phyloP scores from a whole-genome alignment of 192 early-diverging fungal species.

The Backusella morwellensis region DNA sequence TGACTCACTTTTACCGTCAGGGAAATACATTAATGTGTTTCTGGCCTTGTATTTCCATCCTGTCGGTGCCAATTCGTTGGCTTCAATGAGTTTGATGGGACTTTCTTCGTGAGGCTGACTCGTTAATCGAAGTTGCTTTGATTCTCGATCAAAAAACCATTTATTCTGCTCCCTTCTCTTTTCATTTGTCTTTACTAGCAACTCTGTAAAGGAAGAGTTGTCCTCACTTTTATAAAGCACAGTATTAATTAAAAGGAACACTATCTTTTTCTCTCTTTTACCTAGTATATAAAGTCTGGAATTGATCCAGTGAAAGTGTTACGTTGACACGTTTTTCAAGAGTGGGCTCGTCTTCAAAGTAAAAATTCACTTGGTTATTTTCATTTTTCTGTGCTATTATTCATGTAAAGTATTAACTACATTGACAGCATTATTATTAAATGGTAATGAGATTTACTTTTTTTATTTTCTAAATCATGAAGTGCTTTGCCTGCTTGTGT shows the following conservation, averaged over 20 bases:
- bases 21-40: constrained; percentile 75
- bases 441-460: neutral
- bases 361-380: constrained; percentile 12
- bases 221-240: constrained; percentile 53
- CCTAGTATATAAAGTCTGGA: constrained; percentile 68
- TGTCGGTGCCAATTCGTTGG: constrained; percentile 1
- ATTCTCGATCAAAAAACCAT: constrained; percentile 69
- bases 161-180: constrained; percentile 55
- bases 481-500: constrained; percentile 25
- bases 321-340: constrained; percentile 39
- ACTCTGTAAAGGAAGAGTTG: constrained; percentile 71
- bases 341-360: constrained; percentile 11
- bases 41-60: constrained; percentile 68
- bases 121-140: constrained; percentile 35
- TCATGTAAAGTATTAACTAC: neutral
- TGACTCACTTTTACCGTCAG: constrained; percentile 45
- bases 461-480: constrained; percentile 15
- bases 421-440: neutral
- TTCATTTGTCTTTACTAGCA: constrained; percentile 61
- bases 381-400: neutral
- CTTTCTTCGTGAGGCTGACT: constrained; percentile 21
- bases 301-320: constrained; percentile 63
- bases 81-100: constrained; percentile 22
- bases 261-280: neutral
- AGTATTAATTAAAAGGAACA: too few relatives aligned